Evolutionary conservation across 2,329 filamentous ascomycete genomes (phyloP).

Genomic region (Neopestalotiopsis rosae): DNA sequence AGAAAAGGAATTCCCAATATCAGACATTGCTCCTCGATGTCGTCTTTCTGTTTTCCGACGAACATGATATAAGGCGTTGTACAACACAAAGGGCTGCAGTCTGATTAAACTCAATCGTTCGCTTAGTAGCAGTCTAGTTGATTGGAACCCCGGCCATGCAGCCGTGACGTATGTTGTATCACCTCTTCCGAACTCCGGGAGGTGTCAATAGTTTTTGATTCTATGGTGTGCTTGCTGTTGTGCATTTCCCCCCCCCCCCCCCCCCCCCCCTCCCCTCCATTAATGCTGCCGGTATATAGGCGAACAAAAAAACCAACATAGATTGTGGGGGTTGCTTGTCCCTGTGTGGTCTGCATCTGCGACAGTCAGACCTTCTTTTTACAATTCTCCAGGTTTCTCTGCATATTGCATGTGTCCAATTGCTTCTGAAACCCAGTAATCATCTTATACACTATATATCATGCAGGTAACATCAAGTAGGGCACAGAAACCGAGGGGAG

Average conservation of each 20-base stretch:
- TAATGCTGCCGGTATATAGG: not conserved
- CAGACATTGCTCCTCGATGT: not conserved
- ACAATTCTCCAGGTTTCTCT: not conserved
- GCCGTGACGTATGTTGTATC: slow-evolving; percentile 1
- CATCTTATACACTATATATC: not conserved
- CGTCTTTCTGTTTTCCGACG: not conserved
- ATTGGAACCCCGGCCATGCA: not conserved
- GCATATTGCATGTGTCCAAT: not conserved
- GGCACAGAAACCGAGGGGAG: no score
- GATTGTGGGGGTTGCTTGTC: not conserved
- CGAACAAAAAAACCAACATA: not conserved
- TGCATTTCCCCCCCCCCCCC: no score
- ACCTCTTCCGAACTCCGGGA: slow-evolving; percentile 1
- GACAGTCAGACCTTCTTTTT: not conserved
- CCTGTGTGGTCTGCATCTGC: no score
- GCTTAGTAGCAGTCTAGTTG: not conserved
- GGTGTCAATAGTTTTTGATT: no score
- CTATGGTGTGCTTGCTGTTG: no score
- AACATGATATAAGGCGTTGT: not conserved
- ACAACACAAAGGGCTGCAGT: not conserved
- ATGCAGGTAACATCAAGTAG: not conserved
- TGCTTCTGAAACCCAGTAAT: not conserved
- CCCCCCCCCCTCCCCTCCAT: not conserved
- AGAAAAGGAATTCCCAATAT: not conserved
- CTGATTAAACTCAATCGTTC: slow-evolving; percentile 1